Evolutionary conservation across 345 rosid species (phyloP).

Genomic region (Heritiera fomes): DNA sequence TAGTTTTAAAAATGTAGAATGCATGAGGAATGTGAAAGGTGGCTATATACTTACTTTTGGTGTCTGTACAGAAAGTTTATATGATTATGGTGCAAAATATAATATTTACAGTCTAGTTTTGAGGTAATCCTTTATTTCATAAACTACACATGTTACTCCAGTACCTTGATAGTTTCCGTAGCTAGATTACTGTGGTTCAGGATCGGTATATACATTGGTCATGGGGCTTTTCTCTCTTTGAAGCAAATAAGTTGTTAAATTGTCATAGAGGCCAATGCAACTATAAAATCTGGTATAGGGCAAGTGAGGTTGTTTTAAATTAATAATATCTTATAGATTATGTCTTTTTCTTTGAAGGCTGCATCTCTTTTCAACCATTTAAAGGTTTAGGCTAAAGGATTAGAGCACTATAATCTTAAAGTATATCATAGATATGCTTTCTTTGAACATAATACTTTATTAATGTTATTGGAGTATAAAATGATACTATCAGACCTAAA

Average conservation of each 20-base stretch:
- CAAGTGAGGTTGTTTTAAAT: not conserved
- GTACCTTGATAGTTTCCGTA: no score
- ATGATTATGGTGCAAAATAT: not conserved
- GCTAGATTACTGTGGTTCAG: not conserved
- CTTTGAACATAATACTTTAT: slow-evolving; percentile 2
- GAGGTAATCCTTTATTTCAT: not conserved
- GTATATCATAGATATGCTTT: not conserved
- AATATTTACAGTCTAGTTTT: not conserved
- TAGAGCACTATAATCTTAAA: not conserved
- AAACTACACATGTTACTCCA: no score
- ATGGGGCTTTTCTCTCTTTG: not conserved
- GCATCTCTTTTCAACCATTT: not conserved
- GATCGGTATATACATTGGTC: not conserved
- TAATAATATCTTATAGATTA: not conserved
- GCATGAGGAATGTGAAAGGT: not conserved
- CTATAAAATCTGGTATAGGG: not conserved
- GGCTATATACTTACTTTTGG: not conserved
- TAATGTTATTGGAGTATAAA: slow-evolving; percentile 10
- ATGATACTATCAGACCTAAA: slow-evolving; percentile 19
- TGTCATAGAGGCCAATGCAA: not conserved
- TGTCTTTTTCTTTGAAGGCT: not conserved
- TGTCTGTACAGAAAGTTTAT: not conserved
- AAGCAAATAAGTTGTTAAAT: not conserved
- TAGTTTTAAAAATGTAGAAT: not conserved
- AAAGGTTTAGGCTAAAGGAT: not conserved